Evolutionary conservation across 148 eudicot species (phyloP).

Genomic region (Mesembryanthemum crystallinum): DNA sequence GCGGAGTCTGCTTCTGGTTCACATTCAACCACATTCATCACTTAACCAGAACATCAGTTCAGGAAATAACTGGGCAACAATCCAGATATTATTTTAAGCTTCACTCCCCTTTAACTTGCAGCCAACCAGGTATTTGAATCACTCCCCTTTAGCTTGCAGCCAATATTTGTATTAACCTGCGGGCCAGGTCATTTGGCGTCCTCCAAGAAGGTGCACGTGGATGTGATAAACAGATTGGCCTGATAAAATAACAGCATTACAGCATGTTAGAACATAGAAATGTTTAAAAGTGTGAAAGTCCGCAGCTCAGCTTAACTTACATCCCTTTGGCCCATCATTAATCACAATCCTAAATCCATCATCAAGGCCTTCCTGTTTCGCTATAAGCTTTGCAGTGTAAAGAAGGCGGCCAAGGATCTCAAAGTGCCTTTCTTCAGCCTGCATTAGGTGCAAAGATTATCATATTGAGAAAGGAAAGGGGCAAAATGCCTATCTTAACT

Average conservation of each 20-base stretch:
- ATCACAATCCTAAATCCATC: conserved; percentile 84
- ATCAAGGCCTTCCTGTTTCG: conserved; percentile 88
- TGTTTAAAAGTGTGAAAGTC: background rate
- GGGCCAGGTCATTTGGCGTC: conserved; percentile 98
- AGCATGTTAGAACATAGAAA: conserved; percentile 5
- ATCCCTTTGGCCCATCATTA: conserved; percentile 83
- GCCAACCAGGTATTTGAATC: background rate
- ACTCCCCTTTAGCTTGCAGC: background rate
- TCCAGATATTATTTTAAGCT: conserved; percentile 6
- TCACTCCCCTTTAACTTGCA: background rate
- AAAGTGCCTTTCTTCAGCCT: conserved; percentile 87
- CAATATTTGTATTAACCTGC: conserved; percentile 54
- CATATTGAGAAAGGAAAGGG: background rate
- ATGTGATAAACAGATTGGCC: conserved; percentile 94
- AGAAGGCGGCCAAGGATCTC: conserved; percentile 78
- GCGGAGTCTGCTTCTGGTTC: background rate
- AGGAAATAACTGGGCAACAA: background rate
- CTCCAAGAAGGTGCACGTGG: conserved; percentile 88
- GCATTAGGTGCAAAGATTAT: conserved; percentile 14
- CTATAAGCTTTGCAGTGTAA: conserved; percentile 77
- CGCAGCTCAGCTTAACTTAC: conserved; percentile 37
- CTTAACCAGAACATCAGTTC: background rate
- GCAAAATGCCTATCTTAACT: too few relatives aligned
- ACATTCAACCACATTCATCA: background rate
- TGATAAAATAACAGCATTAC: conserved; percentile 24